Conservation (phyloP, 2,329 filamentous ascomycete species). For the Pseudovirgaria hyperparasitica region DNA sequence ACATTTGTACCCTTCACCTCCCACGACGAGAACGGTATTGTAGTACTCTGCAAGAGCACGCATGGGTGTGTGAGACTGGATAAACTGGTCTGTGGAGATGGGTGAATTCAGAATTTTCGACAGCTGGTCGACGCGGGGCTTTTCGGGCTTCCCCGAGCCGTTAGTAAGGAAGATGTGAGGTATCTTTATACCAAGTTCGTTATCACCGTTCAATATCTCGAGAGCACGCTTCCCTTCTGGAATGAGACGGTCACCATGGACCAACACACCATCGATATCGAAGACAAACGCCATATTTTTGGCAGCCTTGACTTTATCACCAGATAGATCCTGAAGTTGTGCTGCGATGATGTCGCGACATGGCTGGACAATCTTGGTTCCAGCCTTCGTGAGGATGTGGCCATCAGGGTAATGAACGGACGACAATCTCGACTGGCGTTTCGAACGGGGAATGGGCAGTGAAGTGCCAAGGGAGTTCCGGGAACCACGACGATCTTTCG, state of each 20-base stretch:
- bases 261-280: conserved; percentile 64
- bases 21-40: conserved; percentile 61
- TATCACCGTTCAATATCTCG: conserved; percentile 61
- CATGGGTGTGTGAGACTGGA: conserved; percentile 68
- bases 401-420: conserved; percentile 41
- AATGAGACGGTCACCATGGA: conserved; percentile 59
- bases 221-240: conserved; percentile 53
- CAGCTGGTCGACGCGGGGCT: conserved; percentile 52
- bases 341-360: conserved; percentile 56
- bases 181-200: conserved; percentile 68
- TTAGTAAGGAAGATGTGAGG: conserved; percentile 65
- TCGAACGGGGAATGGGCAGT: conserved; percentile 59
- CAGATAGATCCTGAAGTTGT: conserved; percentile 55
- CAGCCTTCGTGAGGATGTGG: conserved; percentile 36
- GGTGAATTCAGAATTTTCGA: conserved; percentile 52
- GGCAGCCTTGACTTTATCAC: conserved; percentile 52
- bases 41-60: conserved; percentile 65
- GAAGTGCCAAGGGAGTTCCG: conserved; percentile 65
- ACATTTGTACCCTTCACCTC: conserved; percentile 63
- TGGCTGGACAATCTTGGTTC: conserved; percentile 46
- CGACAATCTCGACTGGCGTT: conserved; percentile 55
- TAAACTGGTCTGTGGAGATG: conserved; percentile 60
- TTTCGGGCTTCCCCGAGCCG: conserved; percentile 59
- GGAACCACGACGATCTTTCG: conserved; percentile 53
- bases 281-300: conserved; percentile 78